Conservation (phyloP, 1,284 basidiomycete species). For the Ceratobasidium sp. region DNA sequence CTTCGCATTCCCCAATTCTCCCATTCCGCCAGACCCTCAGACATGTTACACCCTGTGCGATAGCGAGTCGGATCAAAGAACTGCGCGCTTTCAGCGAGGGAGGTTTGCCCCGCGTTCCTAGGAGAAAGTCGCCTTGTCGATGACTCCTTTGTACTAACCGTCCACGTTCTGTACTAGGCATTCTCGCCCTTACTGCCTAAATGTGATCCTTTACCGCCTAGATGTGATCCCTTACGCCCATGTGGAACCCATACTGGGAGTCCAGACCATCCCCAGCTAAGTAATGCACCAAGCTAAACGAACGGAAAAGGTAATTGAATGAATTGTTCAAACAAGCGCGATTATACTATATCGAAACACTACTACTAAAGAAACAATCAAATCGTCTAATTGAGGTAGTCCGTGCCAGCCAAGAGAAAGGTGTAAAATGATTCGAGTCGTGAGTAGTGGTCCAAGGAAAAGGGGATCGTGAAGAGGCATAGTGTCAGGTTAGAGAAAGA, state of each 20-base stretch:
- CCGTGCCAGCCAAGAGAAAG: slow-evolving; percentile 6
- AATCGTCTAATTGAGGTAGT: not conserved
- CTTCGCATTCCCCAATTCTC: too few relatives aligned
- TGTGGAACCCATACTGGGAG: slow-evolving; percentile 99
- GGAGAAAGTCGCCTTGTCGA: slow-evolving; percentile 56
- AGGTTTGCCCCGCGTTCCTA: slow-evolving; percentile 93
- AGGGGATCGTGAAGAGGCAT: not conserved
- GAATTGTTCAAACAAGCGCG: not conserved
- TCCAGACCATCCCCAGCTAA: slow-evolving; percentile 36
- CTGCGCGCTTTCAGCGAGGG: slow-evolving; percentile 76
- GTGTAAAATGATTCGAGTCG: slow-evolving; percentile 7
- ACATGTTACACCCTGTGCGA: slow-evolving; percentile 82
- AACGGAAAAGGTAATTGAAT: not conserved
- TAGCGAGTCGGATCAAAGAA: slow-evolving; percentile 12
- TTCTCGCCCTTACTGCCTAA: slow-evolving; percentile 94
- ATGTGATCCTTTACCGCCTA: too few relatives aligned
- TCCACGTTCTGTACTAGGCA: slow-evolving; percentile 65
- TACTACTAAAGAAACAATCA: not conserved
- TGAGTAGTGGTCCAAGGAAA: too few relatives aligned
- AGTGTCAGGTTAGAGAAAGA: not conserved
- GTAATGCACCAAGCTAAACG: not conserved
- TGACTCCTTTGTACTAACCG: slow-evolving; percentile 1
- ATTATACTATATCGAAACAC: not conserved
- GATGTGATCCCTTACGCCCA: slow-evolving; percentile 93
- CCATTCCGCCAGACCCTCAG: too few relatives aligned